Evolutionary conservation across 2,329 filamentous ascomycete species (phyloP).

Genomic region (Colletotrichum sansevieriae): DNA sequence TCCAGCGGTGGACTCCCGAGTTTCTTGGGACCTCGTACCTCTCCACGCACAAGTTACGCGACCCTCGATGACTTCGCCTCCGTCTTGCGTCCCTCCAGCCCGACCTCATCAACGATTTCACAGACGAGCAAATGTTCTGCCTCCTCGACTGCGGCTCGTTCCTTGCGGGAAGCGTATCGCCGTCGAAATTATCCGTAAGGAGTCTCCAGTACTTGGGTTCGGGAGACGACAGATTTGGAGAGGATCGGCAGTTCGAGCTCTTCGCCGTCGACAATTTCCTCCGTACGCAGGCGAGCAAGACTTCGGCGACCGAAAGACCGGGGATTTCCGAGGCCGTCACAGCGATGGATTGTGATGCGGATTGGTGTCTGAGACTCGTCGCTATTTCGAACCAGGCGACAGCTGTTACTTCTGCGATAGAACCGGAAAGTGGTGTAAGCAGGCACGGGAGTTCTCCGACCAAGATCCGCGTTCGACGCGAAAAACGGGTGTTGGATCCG

Average conservation of each 20-base stretch:
- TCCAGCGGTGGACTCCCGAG: constrained; percentile 55
- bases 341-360: constrained; percentile 68
- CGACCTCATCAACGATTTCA: constrained; percentile 58
- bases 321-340: constrained; percentile 64
- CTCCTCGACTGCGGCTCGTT: constrained; percentile 58
- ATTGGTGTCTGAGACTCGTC: constrained; percentile 50
- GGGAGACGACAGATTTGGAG: constrained; percentile 58
- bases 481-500: constrained; percentile 58
- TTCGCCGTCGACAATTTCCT: constrained; percentile 41
- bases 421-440: constrained; percentile 66
- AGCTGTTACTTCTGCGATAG: constrained; percentile 59
- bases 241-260: constrained; percentile 44
- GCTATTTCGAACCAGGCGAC: constrained; percentile 61
- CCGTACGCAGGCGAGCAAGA: neutral
- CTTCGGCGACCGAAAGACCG: constrained; percentile 55
- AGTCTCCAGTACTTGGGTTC: constrained; percentile 60
- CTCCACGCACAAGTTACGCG: constrained; percentile 59
- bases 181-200: constrained; percentile 67
- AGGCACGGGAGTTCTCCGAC: neutral
- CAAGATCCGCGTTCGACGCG: constrained; percentile 50
- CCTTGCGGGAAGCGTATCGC: constrained; percentile 64
- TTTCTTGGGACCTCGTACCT: constrained; percentile 56
- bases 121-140: constrained; percentile 63
- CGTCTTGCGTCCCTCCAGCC: constrained; percentile 37
- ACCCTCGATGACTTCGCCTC: constrained; percentile 48